These are phyloP conservation scores for Populus tomentosa DNA, from an alignment of 441 rosid genomes.

Conservation along the genomic window DNA sequence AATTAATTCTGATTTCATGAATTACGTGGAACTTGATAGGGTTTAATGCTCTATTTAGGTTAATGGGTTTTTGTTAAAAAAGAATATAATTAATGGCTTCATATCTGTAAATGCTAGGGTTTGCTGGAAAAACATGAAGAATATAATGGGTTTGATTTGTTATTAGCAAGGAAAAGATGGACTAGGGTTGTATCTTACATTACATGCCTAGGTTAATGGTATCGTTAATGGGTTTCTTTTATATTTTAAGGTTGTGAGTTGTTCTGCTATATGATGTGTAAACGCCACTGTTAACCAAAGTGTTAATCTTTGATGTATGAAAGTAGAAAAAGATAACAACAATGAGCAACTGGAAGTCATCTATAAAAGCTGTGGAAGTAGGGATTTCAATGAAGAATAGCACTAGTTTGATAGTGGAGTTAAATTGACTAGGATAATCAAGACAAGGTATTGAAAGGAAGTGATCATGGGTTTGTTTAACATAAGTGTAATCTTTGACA, in stretches of 20 bases:
- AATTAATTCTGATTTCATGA: background rate
- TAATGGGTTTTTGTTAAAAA: background rate
- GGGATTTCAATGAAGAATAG: background rate
- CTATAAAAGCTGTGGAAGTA: too few relatives aligned
- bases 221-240: background rate
- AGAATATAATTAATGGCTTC: background rate
- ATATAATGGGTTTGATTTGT: background rate
- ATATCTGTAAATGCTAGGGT: background rate
- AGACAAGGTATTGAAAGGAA: background rate
- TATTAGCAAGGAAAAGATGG: background rate
- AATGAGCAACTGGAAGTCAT: background rate
- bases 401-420: background rate
- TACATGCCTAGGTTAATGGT: background rate
- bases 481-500: background rate
- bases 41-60: background rate
- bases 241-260: background rate
- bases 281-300: background rate
- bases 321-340: background rate
- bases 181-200: background rate
- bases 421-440: background rate
- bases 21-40: background rate
- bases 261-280: background rate
- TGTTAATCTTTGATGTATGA: background rate
- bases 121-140: background rate
- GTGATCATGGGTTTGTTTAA: background rate